Evolutionary conservation across 805 yeast genomes (phyloP).

Genomic region (Ogataea chonburiensis): DNA sequence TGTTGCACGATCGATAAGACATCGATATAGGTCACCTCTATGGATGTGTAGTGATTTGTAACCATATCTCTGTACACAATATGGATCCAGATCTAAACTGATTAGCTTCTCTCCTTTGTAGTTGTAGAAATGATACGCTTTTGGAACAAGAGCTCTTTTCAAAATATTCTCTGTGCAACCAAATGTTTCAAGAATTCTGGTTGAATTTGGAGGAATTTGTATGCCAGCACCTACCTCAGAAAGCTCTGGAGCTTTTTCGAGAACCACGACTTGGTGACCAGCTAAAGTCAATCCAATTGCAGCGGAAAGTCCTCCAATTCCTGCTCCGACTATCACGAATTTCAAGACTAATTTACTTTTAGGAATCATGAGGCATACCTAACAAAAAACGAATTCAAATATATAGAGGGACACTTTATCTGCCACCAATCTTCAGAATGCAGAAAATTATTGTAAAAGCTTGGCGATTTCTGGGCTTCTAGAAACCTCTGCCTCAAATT

Average conservation of each 20-base stretch:
- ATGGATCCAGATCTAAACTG: slow-evolving; percentile 13
- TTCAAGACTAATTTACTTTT: slow-evolving; percentile 5
- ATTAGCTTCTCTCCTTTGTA: slow-evolving; percentile 15
- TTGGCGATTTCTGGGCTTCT: slow-evolving; percentile 12
- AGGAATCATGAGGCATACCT: slow-evolving; percentile 4
- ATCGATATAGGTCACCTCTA: slow-evolving; percentile 18
- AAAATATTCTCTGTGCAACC: slow-evolving; percentile 13
- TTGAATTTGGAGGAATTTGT: slow-evolving; percentile 23
- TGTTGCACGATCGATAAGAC: slow-evolving; percentile 12
- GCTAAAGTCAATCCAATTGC: slow-evolving; percentile 27
- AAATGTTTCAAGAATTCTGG: slow-evolving; percentile 15
- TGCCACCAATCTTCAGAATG: slow-evolving; percentile 10
- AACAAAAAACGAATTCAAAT: background rate
- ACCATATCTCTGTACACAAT: slow-evolving; percentile 15
- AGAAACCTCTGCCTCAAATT: slow-evolving; percentile 28
- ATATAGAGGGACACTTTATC: background rate
- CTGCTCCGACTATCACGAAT: slow-evolving; percentile 32
- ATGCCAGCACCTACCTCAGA: slow-evolving; percentile 21
- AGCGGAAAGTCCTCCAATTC: slow-evolving; percentile 32
- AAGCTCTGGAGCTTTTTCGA: slow-evolving; percentile 29
- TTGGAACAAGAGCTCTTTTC: slow-evolving; percentile 14
- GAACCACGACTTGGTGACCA: slow-evolving; percentile 28
- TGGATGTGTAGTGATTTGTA: slow-evolving; percentile 19
- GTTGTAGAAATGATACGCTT: slow-evolving; percentile 14
- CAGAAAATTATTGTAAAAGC: slow-evolving; percentile 11